These are phyloP conservation scores for Penicillium decumbens DNA, from an alignment of 2,329 filamentous ascomycete genomes.

Conservation along the genomic window DNA sequence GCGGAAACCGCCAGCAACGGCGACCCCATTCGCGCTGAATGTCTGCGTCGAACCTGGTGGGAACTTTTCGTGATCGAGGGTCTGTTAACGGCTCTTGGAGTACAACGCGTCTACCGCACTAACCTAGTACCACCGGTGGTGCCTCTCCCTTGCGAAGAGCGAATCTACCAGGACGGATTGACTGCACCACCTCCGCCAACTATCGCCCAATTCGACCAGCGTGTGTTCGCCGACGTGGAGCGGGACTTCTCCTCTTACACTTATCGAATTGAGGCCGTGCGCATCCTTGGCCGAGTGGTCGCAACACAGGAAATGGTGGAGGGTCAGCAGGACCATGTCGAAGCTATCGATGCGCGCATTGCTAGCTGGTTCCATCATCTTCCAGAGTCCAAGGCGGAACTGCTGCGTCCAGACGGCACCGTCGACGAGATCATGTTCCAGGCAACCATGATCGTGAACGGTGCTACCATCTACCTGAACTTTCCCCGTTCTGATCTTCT, in stretches of 20 bases:
- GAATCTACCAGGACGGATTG: slow-evolving; percentile 53
- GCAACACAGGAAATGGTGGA: slow-evolving; percentile 36
- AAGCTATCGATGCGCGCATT: slow-evolving; percentile 55
- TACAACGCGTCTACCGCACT: slow-evolving; percentile 53
- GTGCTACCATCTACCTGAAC: slow-evolving; percentile 66
- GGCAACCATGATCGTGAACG: slow-evolving; percentile 70
- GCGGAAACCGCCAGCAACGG: slow-evolving; percentile 60
- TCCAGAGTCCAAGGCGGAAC: slow-evolving; percentile 65
- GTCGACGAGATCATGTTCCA: slow-evolving; percentile 91
- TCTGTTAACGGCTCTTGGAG: slow-evolving; percentile 69
- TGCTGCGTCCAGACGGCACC: slow-evolving; percentile 64
- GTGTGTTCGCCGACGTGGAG: slow-evolving; percentile 66
- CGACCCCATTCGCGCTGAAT: slow-evolving; percentile 69
- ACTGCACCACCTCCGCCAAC: slow-evolving; percentile 56
- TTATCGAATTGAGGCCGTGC: slow-evolving; percentile 75
- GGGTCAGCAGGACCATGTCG: slow-evolving; percentile 52
- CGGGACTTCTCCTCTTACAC: slow-evolving; percentile 74
- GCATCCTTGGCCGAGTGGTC: slow-evolving; percentile 74
- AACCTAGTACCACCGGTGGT: slow-evolving; percentile 66
- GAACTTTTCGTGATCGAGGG: slow-evolving; percentile 75
- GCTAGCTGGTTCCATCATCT: slow-evolving; percentile 77
- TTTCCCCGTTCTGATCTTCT: slow-evolving; percentile 70
- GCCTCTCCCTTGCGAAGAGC: slow-evolving; percentile 74
- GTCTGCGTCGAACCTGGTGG: slow-evolving; percentile 89
- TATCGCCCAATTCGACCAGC: slow-evolving; percentile 70